Base-by-base conservation (phyloP, 305 asterid species). In the Fraxinus ornus region DNA sequence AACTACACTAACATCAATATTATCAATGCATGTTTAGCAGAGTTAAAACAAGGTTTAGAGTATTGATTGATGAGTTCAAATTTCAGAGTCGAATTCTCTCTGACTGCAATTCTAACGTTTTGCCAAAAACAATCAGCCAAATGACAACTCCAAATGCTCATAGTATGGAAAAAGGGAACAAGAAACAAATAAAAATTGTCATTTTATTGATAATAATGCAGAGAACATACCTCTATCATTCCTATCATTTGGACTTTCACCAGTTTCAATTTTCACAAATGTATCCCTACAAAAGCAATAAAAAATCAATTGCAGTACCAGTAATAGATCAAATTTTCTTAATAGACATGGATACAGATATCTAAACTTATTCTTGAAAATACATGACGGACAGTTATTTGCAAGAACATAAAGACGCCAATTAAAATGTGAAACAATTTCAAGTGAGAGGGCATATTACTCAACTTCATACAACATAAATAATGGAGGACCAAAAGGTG, bases 171-270 rank as follows among this genome's bases (percentile, higher is more conserved):
- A 49, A 28, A 30, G 75, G 74, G 22, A 12, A n/a, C 13, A 30
- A 64, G 39, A 70, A 70, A 17, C 44, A 13, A 2, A 70, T 66
- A 66, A 66, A 66, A 26, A 28, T 1, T 64, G 37, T 30, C 41
- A 70, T 10, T 68, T 26, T 68, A 68, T 28, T 13, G 76, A 70
- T 70, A 70, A 71, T 60, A 28, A 28, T 28, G 79, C 33, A 84
- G 84, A 78, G 78, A 79, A 80, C 88, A 83, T 79, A 96, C 99
- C 99, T 93, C 98, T 90, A 87, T 97, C 99, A 76, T 97, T 97
- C 88, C 98, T 91, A 83, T 97, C 99, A 86, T 97, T 94, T 10
- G 98, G 98, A 83, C 90, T 93, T 90, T 97, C 99, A 80, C 97
- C 97, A 0, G 90, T 84, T 88, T 89, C 92, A 52, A 86, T 91